phyloP scores from a whole-genome alignment of 495 filamentous ascomycete genomes.

The Hyaloscypha variabilis region DNA sequence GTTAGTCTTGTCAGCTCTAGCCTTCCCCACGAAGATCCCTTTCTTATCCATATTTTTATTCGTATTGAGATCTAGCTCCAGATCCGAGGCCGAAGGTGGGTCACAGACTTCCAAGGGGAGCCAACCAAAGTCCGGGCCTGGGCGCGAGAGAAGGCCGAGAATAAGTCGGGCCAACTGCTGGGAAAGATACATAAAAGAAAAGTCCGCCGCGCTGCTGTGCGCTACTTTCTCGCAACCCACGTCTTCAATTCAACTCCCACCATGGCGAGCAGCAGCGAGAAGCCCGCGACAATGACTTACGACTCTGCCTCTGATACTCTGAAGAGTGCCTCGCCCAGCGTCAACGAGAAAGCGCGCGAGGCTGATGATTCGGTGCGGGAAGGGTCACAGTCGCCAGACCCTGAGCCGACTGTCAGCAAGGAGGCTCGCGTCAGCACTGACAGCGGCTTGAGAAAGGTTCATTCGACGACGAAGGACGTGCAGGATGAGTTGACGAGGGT shows the following conservation, averaged over 20 bases:
- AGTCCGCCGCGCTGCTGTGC: too few species aligned
- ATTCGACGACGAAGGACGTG: conserved; percentile 14
- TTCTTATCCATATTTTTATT: too few species aligned
- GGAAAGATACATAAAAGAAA: too few species aligned
- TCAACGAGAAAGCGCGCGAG: conserved; percentile 23
- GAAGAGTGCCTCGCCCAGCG: conserved; percentile 19
- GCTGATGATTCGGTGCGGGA: conserved; percentile 15
- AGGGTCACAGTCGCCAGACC: conserved; percentile 19
- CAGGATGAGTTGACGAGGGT: conserved; percentile 22
- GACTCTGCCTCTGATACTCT: conserved; percentile 23
- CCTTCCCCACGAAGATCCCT: too few species aligned
- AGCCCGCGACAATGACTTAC: background rate
- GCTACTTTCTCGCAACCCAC: background rate
- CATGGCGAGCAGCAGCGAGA: conserved; percentile 12
- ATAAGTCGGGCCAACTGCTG: too few species aligned
- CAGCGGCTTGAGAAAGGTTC: background rate
- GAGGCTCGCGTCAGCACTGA: background rate
- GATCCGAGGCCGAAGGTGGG: too few species aligned
- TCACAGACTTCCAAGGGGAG: too few species aligned
- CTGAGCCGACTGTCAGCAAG: conserved; percentile 4
- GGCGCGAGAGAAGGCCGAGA: too few species aligned
- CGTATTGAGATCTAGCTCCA: too few species aligned
- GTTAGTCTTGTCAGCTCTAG: too few species aligned
- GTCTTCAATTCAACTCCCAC: background rate
- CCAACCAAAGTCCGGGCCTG: too few species aligned